These are phyloP conservation scores for Nannizziopsis barbatae DNA, from an alignment of 2,329 filamentous ascomycete species.

Conservation along the genomic window DNA sequence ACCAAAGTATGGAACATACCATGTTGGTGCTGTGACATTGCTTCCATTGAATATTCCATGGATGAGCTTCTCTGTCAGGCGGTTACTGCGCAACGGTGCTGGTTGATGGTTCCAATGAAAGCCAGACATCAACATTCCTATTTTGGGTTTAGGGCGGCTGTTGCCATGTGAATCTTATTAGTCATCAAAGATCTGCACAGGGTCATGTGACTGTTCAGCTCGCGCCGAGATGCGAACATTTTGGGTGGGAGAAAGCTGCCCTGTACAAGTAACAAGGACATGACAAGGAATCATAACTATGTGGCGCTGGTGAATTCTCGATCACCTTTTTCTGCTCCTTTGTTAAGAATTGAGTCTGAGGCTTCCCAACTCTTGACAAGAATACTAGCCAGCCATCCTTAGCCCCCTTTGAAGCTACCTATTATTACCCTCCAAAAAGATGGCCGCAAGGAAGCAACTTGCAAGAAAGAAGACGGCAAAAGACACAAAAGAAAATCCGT, in stretches of 20 bases:
- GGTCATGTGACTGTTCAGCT: neutral
- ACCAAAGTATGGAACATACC: neutral
- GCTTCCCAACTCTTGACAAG: conserved; percentile 22
- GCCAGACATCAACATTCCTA: neutral
- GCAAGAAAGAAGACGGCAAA: too few relatives aligned
- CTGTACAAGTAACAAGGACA: neutral
- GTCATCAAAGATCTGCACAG: neutral
- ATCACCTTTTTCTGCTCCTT: neutral
- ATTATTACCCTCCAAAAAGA: conserved; percentile 23
- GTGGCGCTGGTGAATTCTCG: too few relatives aligned
- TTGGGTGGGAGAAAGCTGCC: neutral
- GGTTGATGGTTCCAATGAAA: neutral
- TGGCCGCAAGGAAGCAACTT: too few relatives aligned
- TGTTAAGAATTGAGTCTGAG: too few relatives aligned
- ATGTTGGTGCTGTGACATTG: neutral
- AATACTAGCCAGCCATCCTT: conserved; percentile 20
- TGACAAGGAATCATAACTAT: too few relatives aligned
- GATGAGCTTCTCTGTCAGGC: too few relatives aligned
- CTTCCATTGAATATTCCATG: too few relatives aligned
- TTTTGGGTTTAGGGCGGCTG: neutral
- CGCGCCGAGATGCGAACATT: too few relatives aligned
- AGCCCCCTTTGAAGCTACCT: conserved; percentile 42
- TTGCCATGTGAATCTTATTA: neutral
- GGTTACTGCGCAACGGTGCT: neutral
- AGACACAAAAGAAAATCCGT: too few relatives aligned